Percentiles rank a stretch among this genome's conserved stretches.
Conservation (phyloP, 495 filamentous ascomycete species). For the Evansstolkia leycettana region DNA sequence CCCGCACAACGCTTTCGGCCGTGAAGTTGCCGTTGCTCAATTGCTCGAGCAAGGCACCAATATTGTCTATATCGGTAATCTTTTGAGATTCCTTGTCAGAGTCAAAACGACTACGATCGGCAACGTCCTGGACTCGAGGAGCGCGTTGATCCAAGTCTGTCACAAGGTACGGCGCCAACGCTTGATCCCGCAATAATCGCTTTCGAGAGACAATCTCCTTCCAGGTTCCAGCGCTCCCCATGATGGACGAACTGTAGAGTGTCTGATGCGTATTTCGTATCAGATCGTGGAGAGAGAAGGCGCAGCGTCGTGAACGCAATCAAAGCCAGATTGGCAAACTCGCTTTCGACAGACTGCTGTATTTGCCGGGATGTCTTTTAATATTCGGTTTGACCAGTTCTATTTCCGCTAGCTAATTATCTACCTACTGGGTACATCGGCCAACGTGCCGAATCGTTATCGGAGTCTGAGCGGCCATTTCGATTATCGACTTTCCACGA, state of each 20-base stretch:
- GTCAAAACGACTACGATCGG: slow-evolving; percentile 12
- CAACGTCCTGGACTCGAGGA: slow-evolving; percentile 12
- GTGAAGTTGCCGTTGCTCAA: slow-evolving; percentile 26
- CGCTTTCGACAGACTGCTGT: too few species aligned
- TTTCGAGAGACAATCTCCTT: slow-evolving; percentile 20
- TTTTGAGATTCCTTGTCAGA: slow-evolving; percentile 3
- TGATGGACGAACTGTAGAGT: slow-evolving; percentile 5
- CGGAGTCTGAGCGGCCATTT: too few species aligned
- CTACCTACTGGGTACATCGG: neutral
- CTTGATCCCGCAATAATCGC: slow-evolving; percentile 14
- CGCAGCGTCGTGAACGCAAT: too few species aligned
- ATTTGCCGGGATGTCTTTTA: too few species aligned
- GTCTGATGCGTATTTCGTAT: neutral
- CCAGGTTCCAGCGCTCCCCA: slow-evolving; percentile 16
- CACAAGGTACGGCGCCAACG: slow-evolving; percentile 18
- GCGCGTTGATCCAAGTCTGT: slow-evolving; percentile 13
- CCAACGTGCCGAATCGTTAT: too few species aligned
- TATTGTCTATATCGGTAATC: slow-evolving; percentile 30
- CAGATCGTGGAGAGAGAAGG: too few species aligned
- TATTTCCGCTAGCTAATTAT: neutral
- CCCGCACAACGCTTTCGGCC: slow-evolving; percentile 26
- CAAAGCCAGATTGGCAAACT: too few species aligned
- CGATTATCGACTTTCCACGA: too few species aligned
- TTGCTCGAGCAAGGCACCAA: slow-evolving; percentile 17
- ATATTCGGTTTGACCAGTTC: too few species aligned